Evolutionary conservation across 257 asterid genomes (phyloP), one percentile per base, ranked within the genome.

Genomic region (Ajuga chamaepitys): DNA sequence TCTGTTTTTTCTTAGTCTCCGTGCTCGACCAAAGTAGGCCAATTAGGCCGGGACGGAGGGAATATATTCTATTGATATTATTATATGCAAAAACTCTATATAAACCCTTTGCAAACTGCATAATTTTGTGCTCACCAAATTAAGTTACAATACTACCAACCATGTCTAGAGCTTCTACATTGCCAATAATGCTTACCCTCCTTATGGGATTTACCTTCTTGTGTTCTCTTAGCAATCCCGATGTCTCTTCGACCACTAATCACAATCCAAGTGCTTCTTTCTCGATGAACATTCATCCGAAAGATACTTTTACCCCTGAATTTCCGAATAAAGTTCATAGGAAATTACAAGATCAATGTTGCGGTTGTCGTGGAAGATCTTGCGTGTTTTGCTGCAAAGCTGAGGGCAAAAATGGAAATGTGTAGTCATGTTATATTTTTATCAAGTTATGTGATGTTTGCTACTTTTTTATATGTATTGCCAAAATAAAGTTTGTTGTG

Each of bases 171-270:
- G 25, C 10, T 8, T 56, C 26, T 30, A 16, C 20, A 34, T 21
- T 47, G 9, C 47, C 61, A 22, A 5, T 56, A 21, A 30, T 48
- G 17, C 26, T 72, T 17, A 48, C 62, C 24, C 26, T 64, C 26
- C 22, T 72, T 4, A 24, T 57, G 20, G 77, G 72, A 5, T 64
- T 64, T 18, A 67, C 72, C 37, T 22, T 72, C 4, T 47, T 17
- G 10, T 64, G 72, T 50, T 55, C 24, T 22, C 57, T 72, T 37
- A 56, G 65, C 48, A 57, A 14, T 57, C 44, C 62, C 25, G 1
- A 34, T 16, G 17, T 53, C 14, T 4, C 57, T n/a, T n/a, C 17
- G 18, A 4, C 24, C 1, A 1, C 53, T 18, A 21, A 3, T 7
- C 6, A 54, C 9, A 42, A 14, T 35, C 18, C 20, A n/a, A 14